Base-by-base conservation (phyloP, 768 basidiomycete genomes). In the Mycena leptocephala region DNA sequence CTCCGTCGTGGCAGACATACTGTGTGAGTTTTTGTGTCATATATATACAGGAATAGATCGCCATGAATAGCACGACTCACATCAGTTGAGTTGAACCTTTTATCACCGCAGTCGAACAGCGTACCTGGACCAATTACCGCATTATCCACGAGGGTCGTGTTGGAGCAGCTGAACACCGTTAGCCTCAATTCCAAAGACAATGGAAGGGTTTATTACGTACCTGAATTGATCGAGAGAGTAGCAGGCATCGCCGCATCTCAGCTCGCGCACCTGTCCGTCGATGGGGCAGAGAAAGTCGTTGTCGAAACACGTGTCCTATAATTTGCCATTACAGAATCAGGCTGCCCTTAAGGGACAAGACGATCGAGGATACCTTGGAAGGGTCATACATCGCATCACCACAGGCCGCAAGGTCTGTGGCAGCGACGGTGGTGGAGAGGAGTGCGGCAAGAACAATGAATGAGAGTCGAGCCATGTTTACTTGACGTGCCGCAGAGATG, bases 71-170 rank as follows among this genome's bases (percentile, higher is more conserved):
- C 61, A 62, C 61, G 61, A 62, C 61, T 62, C 37, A 62, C 61
- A 37, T 62, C 37, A 24, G 39, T 39, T 41, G 61, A 41, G 39
- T 62, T 41, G 61, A 62, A 62, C 61, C 39, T 37, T 62, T 62
- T 37, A 41, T 62, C 61, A 62, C 37, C 61, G 37, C 61, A 62
- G 61, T n/a, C 61, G 24, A 62, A 37, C 61, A 62, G 61, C 61
- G 61, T 62, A 26, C 18, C 61, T 62, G 61, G 61, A 39, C 61
- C 61, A 41, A 62, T 61, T 62, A 39, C 37, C 7, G 61, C 35
- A 41, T 62, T 62, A 41, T n/a, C n/a, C 61, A 62, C 61, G 61
- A 62, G 61, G 61, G 61, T 41, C 37, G 61, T 62, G 61, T 62
- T 62, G 61, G 61, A 62, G 61, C 61, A 62, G 61, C 61, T 62